Evolutionary conservation across 1,284 basidiomycete genomes (phyloP).

Genomic region (Amylostereum chailletii): DNA sequence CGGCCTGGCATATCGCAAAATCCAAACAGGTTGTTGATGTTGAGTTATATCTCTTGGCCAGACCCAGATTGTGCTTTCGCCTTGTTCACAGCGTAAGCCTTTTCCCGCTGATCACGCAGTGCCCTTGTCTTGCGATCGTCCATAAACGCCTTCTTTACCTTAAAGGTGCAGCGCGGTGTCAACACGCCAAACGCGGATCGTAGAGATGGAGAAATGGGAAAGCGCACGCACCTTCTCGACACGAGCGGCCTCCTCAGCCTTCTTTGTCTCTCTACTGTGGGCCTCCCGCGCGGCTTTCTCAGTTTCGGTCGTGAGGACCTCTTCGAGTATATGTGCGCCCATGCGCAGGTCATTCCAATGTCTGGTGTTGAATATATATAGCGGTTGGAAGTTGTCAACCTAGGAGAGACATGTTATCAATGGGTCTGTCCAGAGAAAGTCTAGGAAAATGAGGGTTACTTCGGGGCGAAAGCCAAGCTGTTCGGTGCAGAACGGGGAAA

Average conservation of each 20-base stretch:
- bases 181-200: neutral
- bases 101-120: conserved; percentile 49
- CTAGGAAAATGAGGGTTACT: conserved; percentile 24
- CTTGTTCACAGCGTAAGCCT: conserved; percentile 9
- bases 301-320: conserved; percentile 44
- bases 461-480: conserved; percentile 66
- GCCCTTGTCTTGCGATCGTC: conserved; percentile 60
- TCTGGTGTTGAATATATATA: conserved; percentile 51
- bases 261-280: conserved; percentile 41
- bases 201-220: conserved; percentile 1
- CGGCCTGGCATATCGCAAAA: too few relatives aligned
- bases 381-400: conserved; percentile 49
- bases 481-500: neutral
- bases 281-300: conserved; percentile 44
- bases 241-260: conserved; percentile 42
- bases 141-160: conserved; percentile 68
- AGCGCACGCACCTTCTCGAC: conserved; percentile 38
- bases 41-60: too few relatives aligned
- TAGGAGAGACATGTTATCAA: conserved; percentile 13
- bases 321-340: conserved; percentile 55
- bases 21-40: too few relatives aligned
- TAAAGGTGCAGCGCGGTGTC: neutral
- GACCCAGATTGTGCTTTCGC: neutral
- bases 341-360: conserved; percentile 47
- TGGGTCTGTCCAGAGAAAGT: neutral